Evolutionary conservation across 352 stramenopile species (phyloP), one percentile per base, ranked within the genome.

Genomic region (Globisporangium carolinianum): DNA sequence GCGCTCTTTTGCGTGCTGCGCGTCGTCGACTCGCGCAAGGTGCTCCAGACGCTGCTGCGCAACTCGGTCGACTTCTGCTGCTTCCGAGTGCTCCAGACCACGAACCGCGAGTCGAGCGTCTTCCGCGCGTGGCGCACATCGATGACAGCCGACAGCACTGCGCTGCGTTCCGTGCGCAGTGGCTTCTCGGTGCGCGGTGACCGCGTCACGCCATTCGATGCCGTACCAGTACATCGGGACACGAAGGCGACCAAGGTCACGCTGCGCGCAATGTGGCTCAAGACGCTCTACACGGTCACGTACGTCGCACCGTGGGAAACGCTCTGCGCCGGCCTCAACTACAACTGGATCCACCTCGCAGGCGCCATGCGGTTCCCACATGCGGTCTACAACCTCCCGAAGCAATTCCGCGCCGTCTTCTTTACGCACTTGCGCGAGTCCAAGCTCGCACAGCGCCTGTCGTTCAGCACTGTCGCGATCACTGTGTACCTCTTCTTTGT

Each of bases 341-440:
- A 75, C 61, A 84, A 80, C 41, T 55, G 63, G 45, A 60, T 89
- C 32, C 76, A 89, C 51, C 10, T 81, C 7, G 65, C 82, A 9
- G 69, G 73, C 1, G 6, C 73, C 14, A 10, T 66, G 8, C 67
- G 69, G 1, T 64, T 72, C 12, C 39, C 67, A 2, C 65, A 71
- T 42, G 69, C 67, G 2, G 36, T 61, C 7, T 39, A 49, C 2
- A 63, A 45, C 18, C 36, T 67, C 1, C 54, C 55, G 3, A 57
- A 59, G 8, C 51, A 64, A 15, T 74, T 81, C 17, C 48, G 43
- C 12, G 47, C 58, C 9, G 52, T 65, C 3, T 54, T 81, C 14
- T 47, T 77, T 9, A 62, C 37, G 4, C 59, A 55, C 2, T 62
- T 66, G 51, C 53, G 65, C 14, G 57, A 61, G 45, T 60, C 57